phyloP scores from a whole-genome alignment of 2,329 filamentous ascomycete species.

The Chrysoporthe cubensis region DNA sequence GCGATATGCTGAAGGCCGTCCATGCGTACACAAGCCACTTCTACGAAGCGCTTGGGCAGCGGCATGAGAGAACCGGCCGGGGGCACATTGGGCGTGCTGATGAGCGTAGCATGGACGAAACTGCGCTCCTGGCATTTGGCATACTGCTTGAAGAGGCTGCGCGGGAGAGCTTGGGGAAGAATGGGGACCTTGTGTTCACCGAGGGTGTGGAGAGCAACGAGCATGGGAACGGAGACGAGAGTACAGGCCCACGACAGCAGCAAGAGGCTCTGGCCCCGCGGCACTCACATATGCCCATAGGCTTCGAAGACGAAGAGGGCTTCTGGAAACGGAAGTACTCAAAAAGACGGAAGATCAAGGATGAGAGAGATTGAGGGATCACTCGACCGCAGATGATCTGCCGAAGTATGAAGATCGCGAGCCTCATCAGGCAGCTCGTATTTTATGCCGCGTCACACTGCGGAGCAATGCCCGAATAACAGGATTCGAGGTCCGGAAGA shows the following conservation, averaged over 20 bases:
- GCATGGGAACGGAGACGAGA: not conserved
- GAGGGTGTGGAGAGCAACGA: conserved; percentile 51
- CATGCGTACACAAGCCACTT: conserved; percentile 71
- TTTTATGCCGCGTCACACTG: not conserved
- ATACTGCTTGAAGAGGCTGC: conserved; percentile 75
- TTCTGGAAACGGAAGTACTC: conserved; percentile 32
- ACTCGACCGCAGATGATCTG: not conserved
- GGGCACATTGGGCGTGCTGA: conserved; percentile 42
- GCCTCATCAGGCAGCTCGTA: not conserved
- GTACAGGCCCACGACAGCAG: not conserved
- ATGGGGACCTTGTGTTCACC: conserved; percentile 73
- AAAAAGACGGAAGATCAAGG: conserved; percentile 40
- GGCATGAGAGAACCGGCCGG: conserved; percentile 18
- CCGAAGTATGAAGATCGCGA: not conserved
- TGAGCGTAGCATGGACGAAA: conserved; percentile 74
- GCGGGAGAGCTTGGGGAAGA: conserved; percentile 62
- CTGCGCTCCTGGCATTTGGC: conserved; percentile 74
- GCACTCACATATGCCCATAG: conserved; percentile 19
- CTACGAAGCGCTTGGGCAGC: conserved; percentile 52
- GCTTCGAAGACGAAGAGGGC: conserved; percentile 27
- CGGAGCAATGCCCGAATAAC: not conserved
- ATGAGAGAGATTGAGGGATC: conserved; percentile 9
- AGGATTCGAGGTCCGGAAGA: not conserved
- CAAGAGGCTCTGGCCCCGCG: conserved; percentile 12
- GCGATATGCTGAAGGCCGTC: conserved; percentile 70